Percentiles rank a stretch among this genome's conserved stretches.
Conservation (phyloP, 192 early-diverging fungal species). For the Coemansia erecta region DNA sequence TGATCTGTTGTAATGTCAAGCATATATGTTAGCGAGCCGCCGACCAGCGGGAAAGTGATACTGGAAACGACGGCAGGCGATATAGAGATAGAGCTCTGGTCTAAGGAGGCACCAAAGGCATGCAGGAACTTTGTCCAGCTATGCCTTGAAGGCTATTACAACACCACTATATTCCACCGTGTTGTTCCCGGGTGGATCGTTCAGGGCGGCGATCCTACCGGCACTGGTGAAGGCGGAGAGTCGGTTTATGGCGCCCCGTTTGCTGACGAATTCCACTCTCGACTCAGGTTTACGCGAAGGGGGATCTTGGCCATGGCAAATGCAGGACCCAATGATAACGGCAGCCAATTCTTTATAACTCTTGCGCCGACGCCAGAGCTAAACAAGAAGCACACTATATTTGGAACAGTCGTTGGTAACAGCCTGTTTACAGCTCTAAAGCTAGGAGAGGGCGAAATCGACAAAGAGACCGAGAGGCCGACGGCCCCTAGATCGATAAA, state of each 20-base stretch:
- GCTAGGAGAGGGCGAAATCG: constrained; percentile 77
- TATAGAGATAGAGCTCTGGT: constrained; percentile 90
- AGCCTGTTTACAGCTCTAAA: constrained; percentile 89
- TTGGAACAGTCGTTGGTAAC: constrained; percentile 90
- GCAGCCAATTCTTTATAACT: constrained; percentile 95
- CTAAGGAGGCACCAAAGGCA: constrained; percentile 89
- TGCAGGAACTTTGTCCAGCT: constrained; percentile 96
- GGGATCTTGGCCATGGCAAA: constrained; percentile 92
- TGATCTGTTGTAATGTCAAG: constrained; percentile 25
- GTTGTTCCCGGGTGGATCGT: constrained; percentile 88
- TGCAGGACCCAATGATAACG: constrained; percentile 74
- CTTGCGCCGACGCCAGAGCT: constrained; percentile 80
- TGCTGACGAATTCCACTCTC: constrained; percentile 88
- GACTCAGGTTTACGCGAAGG: constrained; percentile 83
- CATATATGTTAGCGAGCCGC: constrained; percentile 49
- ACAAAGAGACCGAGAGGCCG: constrained; percentile 74
- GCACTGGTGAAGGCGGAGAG: constrained; percentile 82
- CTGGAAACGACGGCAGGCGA: constrained; percentile 83
- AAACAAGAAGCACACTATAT: constrained; percentile 87
- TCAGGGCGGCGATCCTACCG: constrained; percentile 94
- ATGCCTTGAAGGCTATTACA: constrained; percentile 86
- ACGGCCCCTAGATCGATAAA: constrained; percentile 69
- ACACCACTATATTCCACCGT: constrained; percentile 87
- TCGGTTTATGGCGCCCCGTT: constrained; percentile 83
- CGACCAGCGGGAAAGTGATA: constrained; percentile 70